Percentiles rank a stretch among this genome's conserved stretches.
Evolutionary conservation across 1,139 yeast genomes (phyloP).

Genomic region (Debaryomyces fabryi): DNA sequence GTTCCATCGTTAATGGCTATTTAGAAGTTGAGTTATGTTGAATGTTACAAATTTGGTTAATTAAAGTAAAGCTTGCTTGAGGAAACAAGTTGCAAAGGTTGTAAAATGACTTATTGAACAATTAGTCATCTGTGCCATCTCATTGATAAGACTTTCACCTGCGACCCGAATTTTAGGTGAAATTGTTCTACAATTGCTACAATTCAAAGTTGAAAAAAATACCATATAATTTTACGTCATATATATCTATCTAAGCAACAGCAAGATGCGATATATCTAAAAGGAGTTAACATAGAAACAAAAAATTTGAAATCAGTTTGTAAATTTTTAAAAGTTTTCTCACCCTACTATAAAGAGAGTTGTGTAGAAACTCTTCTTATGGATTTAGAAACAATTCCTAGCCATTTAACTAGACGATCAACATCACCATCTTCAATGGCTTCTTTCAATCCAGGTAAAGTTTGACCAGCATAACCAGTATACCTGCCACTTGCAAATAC

Average conservation of each 20-base stretch:
- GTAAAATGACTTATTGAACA: too few species aligned
- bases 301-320: neutral
- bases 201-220: neutral
- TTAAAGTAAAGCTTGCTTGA: too few species aligned
- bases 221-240: neutral
- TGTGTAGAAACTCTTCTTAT: constrained; percentile 30
- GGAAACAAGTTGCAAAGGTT: too few species aligned
- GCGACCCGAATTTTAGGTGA: too few species aligned
- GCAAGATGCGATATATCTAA: neutral
- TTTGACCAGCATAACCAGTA: constrained; percentile 86
- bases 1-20: neutral
- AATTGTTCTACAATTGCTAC: too few species aligned
- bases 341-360: neutral
- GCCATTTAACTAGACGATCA: constrained; percentile 58
- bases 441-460: constrained; percentile 78
- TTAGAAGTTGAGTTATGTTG: too few species aligned
- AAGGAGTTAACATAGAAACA: neutral
- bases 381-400: constrained; percentile 48
- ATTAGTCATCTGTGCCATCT: too few species aligned
- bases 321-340: neutral
- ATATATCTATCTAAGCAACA: neutral
- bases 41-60: too few species aligned
- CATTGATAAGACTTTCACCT: too few species aligned
- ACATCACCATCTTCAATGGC: constrained; percentile 72
- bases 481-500: constrained; percentile 82